A percentile compares a stretch with the other conserved stretches of the same genome.
Conservation (phyloP, 1,139 yeast genomes). For the Candida sanyaensis region DNA sequence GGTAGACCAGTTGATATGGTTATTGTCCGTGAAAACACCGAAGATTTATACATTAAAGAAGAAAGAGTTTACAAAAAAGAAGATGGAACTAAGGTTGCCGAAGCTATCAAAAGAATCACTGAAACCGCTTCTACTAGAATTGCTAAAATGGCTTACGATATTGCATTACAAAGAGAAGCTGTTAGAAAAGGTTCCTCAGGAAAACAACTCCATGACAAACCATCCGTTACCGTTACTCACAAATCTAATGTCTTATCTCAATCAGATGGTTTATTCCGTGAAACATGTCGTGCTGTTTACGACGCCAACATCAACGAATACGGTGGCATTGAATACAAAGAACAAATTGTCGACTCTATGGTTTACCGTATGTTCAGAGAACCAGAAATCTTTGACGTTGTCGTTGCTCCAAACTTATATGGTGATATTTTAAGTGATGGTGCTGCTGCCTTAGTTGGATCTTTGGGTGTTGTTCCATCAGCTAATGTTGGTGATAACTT, state of each 20-base stretch:
- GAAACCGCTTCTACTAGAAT: constrained; percentile 84
- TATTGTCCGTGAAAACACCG: constrained; percentile 97
- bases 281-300: constrained; percentile 78
- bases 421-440: constrained; percentile 98
- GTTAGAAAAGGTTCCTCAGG: constrained; percentile 64
- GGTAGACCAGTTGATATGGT: constrained; percentile 94
- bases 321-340: constrained; percentile 67
- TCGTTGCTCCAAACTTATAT: constrained; percentile 96
- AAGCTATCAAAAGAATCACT: constrained; percentile 94
- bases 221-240: constrained; percentile 90
- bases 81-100: constrained; percentile 85
- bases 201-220: constrained; percentile 48
- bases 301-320: constrained; percentile 62
- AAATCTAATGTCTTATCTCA: constrained; percentile 92
- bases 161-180: constrained; percentile 87
- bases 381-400: constrained; percentile 95
- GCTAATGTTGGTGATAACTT: constrained; percentile 96
- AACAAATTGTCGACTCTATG: constrained; percentile 98
- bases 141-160: constrained; percentile 88
- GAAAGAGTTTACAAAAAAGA: constrained; percentile 71
- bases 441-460: constrained; percentile 98
- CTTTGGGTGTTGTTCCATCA: constrained; percentile 96
- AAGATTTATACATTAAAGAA: constrained; percentile 93
- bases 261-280: constrained; percentile 95
- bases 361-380: constrained; percentile 98